Percentiles rank a stretch among this genome's conserved stretches.
phyloP scores from a whole-genome alignment of 2,329 filamentous ascomycete genomes.

The Colletotrichum eleusines region DNA sequence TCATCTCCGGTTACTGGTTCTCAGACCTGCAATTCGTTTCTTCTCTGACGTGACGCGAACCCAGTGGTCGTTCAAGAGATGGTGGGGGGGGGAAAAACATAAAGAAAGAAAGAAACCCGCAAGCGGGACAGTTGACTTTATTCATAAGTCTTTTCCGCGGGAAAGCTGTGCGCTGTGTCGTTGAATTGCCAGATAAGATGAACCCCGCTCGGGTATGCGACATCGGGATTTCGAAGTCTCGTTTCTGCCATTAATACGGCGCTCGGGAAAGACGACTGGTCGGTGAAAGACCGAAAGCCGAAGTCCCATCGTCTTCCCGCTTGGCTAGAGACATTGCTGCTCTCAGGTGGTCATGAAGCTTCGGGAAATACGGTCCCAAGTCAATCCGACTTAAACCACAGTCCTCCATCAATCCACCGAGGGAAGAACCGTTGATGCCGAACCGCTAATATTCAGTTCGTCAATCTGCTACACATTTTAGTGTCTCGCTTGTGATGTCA shows the following conservation, averaged over 20 bases:
- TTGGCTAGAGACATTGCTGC: not conserved
- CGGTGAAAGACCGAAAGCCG: not conserved
- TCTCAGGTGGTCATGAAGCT: not conserved
- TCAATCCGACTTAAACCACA: not conserved
- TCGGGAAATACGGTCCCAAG: too few relatives aligned
- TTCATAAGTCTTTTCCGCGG: conserved; percentile 12
- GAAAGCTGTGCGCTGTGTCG: not conserved
- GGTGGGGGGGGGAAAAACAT: too few relatives aligned
- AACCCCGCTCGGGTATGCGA: conserved; percentile 37
- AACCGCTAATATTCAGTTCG: not conserved
- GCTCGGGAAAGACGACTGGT: conserved; percentile 18
- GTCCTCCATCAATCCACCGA: not conserved
- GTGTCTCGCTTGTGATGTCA: not conserved
- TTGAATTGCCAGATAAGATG: conserved; percentile 4
- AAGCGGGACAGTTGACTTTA: too few relatives aligned
- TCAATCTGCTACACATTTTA: not conserved
- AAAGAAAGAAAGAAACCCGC: too few relatives aligned
- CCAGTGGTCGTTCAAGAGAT: not conserved
- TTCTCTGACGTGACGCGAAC: not conserved
- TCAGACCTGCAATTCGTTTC: not conserved
- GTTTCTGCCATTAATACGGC: not conserved
- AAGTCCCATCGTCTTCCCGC: not conserved
- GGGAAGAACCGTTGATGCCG: not conserved
- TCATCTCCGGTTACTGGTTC: not conserved
- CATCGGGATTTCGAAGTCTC: conserved; percentile 19